phyloP scores from a whole-genome alignment of 352 stramenopile species.

The Globisporangium viniferum region DNA sequence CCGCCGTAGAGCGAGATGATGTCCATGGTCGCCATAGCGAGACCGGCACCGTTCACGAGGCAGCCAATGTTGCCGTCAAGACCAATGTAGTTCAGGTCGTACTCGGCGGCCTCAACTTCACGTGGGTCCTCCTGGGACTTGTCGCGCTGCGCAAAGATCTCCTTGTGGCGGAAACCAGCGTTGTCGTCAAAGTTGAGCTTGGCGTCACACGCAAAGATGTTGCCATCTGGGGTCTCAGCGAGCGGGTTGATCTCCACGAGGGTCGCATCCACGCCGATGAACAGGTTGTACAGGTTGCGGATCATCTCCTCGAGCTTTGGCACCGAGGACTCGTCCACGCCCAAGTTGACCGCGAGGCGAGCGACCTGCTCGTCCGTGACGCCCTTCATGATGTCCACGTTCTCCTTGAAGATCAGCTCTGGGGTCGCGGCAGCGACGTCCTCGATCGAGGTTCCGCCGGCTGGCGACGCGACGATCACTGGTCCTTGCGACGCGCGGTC shows the following conservation, averaged over 20 bases:
- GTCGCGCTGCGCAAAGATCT: slow-evolving; percentile 89
- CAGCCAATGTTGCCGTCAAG: slow-evolving; percentile 99
- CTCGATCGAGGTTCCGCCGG: slow-evolving; percentile 96
- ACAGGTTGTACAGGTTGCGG: slow-evolving; percentile 95
- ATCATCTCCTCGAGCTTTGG: slow-evolving; percentile 74
- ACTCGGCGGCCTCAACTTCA: slow-evolving; percentile 92
- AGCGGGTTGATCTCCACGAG: slow-evolving; percentile 99
- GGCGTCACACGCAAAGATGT: slow-evolving; percentile 96
- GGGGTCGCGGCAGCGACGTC: slow-evolving; percentile 94
- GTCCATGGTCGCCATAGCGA: slow-evolving; percentile 99
- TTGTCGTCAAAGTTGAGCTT: slow-evolving; percentile 99
- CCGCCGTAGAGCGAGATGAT: slow-evolving; percentile 99
- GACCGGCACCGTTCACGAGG: slow-evolving; percentile 98
- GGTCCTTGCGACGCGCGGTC: slow-evolving; percentile 94
- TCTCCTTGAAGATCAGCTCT: slow-evolving; percentile 92
- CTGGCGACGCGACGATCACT: slow-evolving; percentile 93
- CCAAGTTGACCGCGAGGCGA: slow-evolving; percentile 72
- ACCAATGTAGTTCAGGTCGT: slow-evolving; percentile 99
- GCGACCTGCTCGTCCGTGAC: slow-evolving; percentile 80
- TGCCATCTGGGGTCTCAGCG: slow-evolving; percentile 93
- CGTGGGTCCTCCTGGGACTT: slow-evolving; percentile 94
- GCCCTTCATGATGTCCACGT: slow-evolving; percentile 93
- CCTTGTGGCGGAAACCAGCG: slow-evolving; percentile 95
- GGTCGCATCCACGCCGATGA: slow-evolving; percentile 95
- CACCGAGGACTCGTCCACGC: slow-evolving; percentile 43